A percentile compares a stretch with the other conserved stretches of the same genome.
Evolutionary conservation across 148 eudicot genomes (phyloP).

Genomic region (Rhododendron ovatum): DNA sequence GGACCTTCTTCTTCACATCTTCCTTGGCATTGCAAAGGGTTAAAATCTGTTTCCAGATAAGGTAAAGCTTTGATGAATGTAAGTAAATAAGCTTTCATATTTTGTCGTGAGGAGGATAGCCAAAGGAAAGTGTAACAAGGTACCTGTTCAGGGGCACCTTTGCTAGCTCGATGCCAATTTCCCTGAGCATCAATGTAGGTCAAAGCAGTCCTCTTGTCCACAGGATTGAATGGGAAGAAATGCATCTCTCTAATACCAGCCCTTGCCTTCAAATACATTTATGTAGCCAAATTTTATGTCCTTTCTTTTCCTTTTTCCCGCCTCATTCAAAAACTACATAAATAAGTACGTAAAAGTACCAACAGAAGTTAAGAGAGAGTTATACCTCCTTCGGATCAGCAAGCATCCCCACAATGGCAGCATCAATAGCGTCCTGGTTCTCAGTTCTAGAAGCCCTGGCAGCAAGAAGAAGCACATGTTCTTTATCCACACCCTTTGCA

Average conservation of each 20-base stretch:
- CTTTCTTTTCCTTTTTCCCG: not conserved
- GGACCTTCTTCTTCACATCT: constrained; percentile 76
- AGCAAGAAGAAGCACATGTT: constrained; percentile 66
- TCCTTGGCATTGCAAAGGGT: constrained; percentile 79
- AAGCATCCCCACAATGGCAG: constrained; percentile 87
- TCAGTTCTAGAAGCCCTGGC: constrained; percentile 92
- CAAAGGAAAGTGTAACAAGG: not conserved
- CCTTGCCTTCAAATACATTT: constrained; percentile 43
- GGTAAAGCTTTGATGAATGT: not conserved
- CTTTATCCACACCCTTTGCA: constrained; percentile 79
- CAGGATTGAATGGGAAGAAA: constrained; percentile 80
- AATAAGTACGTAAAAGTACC: not conserved
- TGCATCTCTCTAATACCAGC: constrained; percentile 73
- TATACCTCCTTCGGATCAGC: constrained; percentile 95
- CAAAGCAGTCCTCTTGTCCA: constrained; percentile 80
- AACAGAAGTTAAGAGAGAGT: not conserved
- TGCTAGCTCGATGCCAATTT: constrained; percentile 77
- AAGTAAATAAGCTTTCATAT: not conserved
- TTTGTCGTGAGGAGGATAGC: not conserved
- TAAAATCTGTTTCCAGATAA: constrained; percentile 55
- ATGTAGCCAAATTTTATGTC: not conserved
- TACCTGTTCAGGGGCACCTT: constrained; percentile 91
- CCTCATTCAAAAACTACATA: not conserved
- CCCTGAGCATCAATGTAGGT: constrained; percentile 63
- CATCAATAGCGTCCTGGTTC: constrained; percentile 95